A percentile compares a stretch with the other conserved stretches of the same genome.
Evolutionary conservation across 129 eudicot species (phyloP).

Genomic region (Mikania micrantha): DNA sequence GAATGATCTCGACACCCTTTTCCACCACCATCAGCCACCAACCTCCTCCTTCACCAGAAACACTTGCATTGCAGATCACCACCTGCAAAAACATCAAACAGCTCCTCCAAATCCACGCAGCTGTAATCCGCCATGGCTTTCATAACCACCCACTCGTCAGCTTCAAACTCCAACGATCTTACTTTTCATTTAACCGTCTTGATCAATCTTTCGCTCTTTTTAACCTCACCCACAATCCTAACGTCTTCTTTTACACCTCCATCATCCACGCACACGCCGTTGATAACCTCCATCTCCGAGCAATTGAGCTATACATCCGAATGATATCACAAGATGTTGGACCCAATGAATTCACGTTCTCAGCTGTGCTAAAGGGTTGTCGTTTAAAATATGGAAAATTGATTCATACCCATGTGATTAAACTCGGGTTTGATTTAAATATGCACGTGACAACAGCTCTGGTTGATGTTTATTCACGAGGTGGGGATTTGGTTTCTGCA

Average conservation of each 20-base stretch:
- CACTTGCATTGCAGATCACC: conserved; percentile 45
- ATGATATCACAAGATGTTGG: conserved; percentile 53
- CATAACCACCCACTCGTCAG: conserved; percentile 49
- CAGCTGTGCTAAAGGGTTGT: conserved; percentile 52
- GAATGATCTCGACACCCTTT: conserved; percentile 17
- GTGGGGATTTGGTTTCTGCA: conserved; percentile 51
- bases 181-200: conserved; percentile 55
- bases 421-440: conserved; percentile 49
- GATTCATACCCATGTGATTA: conserved; percentile 53
- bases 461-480: conserved; percentile 55
- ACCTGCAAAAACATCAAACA: conserved; percentile 41
- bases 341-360: conserved; percentile 70
- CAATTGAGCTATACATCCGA: conserved; percentile 39
- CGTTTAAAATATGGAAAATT: conserved; percentile 32
- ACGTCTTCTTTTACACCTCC: conserved; percentile 67
- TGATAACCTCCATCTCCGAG: conserved; percentile 26
- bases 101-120: conserved; percentile 67
- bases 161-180: conserved; percentile 79
- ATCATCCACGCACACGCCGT: conserved; percentile 50
- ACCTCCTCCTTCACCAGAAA: conserved; percentile 35
- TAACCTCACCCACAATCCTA: conserved; percentile 36
- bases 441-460: conserved; percentile 67
- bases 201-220: conserved; percentile 45
- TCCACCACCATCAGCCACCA: conserved; percentile 25
- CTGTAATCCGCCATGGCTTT: conserved; percentile 50